phyloP scores from a whole-genome alignment of 768 basidiomycete genomes.

The Calocybe gangraenosa region DNA sequence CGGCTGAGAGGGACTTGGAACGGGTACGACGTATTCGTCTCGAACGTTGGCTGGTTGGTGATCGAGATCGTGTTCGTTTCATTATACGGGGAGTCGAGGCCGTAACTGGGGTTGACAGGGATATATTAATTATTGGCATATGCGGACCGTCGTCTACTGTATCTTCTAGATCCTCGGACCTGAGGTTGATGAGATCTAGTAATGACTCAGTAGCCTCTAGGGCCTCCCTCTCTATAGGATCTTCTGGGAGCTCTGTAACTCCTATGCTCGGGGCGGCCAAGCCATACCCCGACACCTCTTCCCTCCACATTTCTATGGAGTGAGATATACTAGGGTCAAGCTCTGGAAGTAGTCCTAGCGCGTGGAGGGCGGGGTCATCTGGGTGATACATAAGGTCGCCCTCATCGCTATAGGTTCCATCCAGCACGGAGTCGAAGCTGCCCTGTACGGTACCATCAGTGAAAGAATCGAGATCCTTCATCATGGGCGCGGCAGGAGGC shows the following conservation, averaged over 20 bases:
- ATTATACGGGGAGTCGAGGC: conserved; percentile 11
- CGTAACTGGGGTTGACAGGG: conserved; percentile 8
- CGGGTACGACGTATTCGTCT: conserved; percentile 9
- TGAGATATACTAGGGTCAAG: conserved; percentile 17
- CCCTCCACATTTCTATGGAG: conserved; percentile 40
- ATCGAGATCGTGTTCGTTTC: conserved; percentile 20
- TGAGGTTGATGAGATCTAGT: conserved; percentile 9
- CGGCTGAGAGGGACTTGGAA: conserved; percentile 11
- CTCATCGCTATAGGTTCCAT: conserved; percentile 30
- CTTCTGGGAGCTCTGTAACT: conserved; percentile 13
- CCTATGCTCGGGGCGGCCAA: conserved; percentile 11
- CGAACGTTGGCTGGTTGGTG: conserved; percentile 9
- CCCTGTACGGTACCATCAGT: conserved; percentile 53
- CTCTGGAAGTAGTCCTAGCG: conserved; percentile 27
- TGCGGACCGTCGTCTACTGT: conserved; percentile 2
- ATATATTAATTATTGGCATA: conserved; percentile 12
- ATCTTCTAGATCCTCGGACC: conserved; percentile 7
- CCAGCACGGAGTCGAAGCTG: conserved; percentile 45
- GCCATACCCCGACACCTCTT: conserved; percentile 28
- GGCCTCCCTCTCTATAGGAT: conserved; percentile 7
- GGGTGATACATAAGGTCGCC: conserved; percentile 30
- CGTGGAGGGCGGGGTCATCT: conserved; percentile 20
- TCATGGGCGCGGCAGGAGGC: conserved; percentile 40
- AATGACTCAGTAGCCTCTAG: conserved; percentile 11
- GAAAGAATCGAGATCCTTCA: conserved; percentile 58